Conservation (phyloP, 2,329 filamentous ascomycete genomes). For the Kalaharituber pfeilii region DNA sequence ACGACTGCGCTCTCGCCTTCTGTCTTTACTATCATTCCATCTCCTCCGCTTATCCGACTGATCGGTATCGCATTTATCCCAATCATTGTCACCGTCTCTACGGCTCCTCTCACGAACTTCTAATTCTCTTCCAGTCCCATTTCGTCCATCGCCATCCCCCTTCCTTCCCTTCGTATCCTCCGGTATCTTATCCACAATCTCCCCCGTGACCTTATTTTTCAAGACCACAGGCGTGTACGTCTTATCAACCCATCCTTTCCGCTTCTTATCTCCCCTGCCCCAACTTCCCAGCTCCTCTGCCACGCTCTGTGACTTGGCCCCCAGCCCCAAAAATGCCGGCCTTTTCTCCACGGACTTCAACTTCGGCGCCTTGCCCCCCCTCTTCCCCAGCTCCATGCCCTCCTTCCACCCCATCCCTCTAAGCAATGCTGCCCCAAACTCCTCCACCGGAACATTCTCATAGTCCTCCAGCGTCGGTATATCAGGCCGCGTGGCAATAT, state of each 20-base stretch:
- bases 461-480: slow-evolving; percentile 68
- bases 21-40: slow-evolving; percentile 32
- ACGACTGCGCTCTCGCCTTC: slow-evolving; percentile 29
- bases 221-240: slow-evolving; percentile 44
- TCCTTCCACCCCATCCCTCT: slow-evolving; percentile 92
- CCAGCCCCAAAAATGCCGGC: slow-evolving; percentile 70
- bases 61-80: slow-evolving; percentile 38
- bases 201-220: slow-evolving; percentile 44
- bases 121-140: slow-evolving; percentile 8
- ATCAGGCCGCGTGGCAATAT: slow-evolving; percentile 55
- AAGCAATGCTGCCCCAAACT: slow-evolving; percentile 79
- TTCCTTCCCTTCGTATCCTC: background rate
- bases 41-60: slow-evolving; percentile 36
- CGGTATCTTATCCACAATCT: slow-evolving; percentile 30
- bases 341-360: slow-evolving; percentile 50
- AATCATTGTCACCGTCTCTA: slow-evolving; percentile 16
- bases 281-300: slow-evolving; percentile 57
- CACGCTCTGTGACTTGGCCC: slow-evolving; percentile 62
- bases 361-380: slow-evolving; percentile 34
- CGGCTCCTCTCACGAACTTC: slow-evolving; percentile 4
- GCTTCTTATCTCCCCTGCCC: slow-evolving; percentile 40
- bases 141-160: slow-evolving; percentile 2
- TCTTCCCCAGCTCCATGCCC: slow-evolving; percentile 39
- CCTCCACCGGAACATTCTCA: slow-evolving; percentile 74
- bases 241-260: slow-evolving; percentile 28